A percentile compares a stretch with the other conserved stretches of the same genome.
phyloP scores from a whole-genome alignment of 352 stramenopile genomes.

The Pythium sp. region DNA sequence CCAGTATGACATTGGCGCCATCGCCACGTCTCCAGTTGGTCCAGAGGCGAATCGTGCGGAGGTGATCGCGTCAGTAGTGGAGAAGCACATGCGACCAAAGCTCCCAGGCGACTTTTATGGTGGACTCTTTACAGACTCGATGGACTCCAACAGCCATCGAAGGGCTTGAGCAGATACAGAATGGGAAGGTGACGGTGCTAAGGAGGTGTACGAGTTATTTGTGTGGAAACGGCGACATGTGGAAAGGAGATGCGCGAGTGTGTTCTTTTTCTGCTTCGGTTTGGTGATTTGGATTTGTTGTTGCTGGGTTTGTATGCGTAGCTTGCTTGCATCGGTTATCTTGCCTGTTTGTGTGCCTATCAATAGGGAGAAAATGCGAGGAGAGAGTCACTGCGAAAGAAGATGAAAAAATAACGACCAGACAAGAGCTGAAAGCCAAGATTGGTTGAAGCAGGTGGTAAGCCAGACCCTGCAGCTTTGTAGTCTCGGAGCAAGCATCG shows the following conservation, averaged over 20 bases:
- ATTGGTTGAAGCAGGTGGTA: background rate
- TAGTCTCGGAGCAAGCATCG: background rate
- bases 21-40: slow-evolving; percentile 54
- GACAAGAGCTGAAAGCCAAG: slow-evolving; percentile 2
- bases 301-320: background rate
- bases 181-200: background rate
- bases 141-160: slow-evolving; percentile 10
- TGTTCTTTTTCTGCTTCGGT: background rate
- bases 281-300: background rate
- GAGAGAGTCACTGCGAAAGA: background rate
- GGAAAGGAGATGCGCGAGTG: background rate
- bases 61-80: slow-evolving; percentile 65
- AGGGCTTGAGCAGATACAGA: background rate
- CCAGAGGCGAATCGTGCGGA: slow-evolving; percentile 73
- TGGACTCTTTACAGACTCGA: slow-evolving; percentile 66
- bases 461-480: background rate
- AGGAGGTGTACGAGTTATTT: background rate
- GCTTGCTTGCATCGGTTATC: background rate
- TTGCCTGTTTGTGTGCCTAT: background rate
- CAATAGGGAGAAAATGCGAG: slow-evolving; percentile 4
- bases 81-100: slow-evolving; percentile 81
- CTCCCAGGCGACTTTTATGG: slow-evolving; percentile 86
- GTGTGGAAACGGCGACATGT: slow-evolving; percentile 7
- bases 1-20: slow-evolving; percentile 69
- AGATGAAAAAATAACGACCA: slow-evolving; percentile 1